Percentiles rank a stretch among this genome's conserved stretches.
These are phyloP conservation scores for Sedum album DNA, from an alignment of 164 flowering plant genomes.

Conservation along the genomic window DNA sequence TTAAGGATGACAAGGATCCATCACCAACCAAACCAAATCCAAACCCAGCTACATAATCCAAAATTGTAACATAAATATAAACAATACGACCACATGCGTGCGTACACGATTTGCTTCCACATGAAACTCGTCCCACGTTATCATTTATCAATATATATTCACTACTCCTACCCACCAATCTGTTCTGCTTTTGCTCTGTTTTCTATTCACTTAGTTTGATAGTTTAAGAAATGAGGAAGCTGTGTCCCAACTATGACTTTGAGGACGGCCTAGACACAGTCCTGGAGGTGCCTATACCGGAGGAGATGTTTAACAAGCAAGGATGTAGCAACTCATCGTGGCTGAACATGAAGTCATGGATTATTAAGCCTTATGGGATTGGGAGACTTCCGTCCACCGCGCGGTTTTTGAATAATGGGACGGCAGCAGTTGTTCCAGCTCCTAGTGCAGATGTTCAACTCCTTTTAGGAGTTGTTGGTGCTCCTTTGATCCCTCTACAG, in stretches of 20 bases:
- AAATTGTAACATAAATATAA: background rate
- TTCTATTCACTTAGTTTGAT: background rate
- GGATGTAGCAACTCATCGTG: background rate
- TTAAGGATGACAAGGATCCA: background rate
- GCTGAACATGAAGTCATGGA: background rate
- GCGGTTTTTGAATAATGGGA: background rate
- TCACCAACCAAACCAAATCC: background rate
- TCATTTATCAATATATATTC: background rate
- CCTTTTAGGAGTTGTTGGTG: background rate
- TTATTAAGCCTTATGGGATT: background rate
- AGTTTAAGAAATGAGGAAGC: background rate
- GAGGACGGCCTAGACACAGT: slow-evolving; percentile 3
- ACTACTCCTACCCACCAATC: background rate
- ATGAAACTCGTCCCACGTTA: slow-evolving; percentile 8
- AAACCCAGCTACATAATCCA: background rate
- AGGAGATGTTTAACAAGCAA: background rate
- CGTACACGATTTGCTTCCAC: slow-evolving; percentile 6
- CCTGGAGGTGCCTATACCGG: background rate
- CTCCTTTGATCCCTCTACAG: background rate
- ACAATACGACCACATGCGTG: slow-evolving; percentile 2
- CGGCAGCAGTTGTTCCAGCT: background rate
- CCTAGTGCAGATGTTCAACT: background rate
- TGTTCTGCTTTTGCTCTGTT: background rate
- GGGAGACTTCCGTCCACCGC: background rate
- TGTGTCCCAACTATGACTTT: slow-evolving; percentile 1